These are phyloP conservation scores for Venustampulla echinocandica DNA, from an alignment of 495 filamentous ascomycete genomes.

Conservation along the genomic window DNA sequence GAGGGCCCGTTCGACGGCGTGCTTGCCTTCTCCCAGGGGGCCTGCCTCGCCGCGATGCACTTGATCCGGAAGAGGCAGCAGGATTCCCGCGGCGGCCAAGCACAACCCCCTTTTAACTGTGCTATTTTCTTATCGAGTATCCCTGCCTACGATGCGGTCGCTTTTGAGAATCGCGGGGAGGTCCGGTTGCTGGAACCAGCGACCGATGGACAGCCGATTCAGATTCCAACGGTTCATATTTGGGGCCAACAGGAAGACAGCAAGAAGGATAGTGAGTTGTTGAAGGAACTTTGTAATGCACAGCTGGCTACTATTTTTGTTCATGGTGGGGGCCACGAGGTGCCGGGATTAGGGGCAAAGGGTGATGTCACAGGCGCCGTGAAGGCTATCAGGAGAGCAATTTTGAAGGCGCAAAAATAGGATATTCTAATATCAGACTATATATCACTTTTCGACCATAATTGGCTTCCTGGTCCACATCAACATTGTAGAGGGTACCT, in stretches of 20 bases:
- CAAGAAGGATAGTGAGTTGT: background rate
- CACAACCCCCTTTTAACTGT: background rate
- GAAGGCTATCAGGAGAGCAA: background rate
- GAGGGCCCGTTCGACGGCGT: conserved; percentile 14
- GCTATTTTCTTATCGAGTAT: background rate
- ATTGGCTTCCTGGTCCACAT: background rate
- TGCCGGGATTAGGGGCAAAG: background rate
- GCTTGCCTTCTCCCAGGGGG: conserved; percentile 7
- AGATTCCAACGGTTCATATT: background rate
- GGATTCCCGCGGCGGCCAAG: background rate
- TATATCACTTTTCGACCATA: no score
- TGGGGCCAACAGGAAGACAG: background rate
- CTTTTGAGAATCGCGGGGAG: background rate
- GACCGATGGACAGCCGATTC: background rate
- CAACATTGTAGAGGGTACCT: background rate
- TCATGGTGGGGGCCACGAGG: background rate
- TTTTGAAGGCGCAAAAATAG: background rate
- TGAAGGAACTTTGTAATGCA: background rate
- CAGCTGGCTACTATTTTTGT: background rate
- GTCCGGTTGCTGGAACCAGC: background rate
- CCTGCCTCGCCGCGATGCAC: background rate
- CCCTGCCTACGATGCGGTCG: background rate
- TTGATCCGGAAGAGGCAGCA: background rate
- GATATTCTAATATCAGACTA: no score
- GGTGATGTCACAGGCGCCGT: background rate